Evolutionary conservation across 768 basidiomycete genomes (phyloP), one percentile per base, ranked within the genome.

Genomic region (Boletus subparvulus): DNA sequence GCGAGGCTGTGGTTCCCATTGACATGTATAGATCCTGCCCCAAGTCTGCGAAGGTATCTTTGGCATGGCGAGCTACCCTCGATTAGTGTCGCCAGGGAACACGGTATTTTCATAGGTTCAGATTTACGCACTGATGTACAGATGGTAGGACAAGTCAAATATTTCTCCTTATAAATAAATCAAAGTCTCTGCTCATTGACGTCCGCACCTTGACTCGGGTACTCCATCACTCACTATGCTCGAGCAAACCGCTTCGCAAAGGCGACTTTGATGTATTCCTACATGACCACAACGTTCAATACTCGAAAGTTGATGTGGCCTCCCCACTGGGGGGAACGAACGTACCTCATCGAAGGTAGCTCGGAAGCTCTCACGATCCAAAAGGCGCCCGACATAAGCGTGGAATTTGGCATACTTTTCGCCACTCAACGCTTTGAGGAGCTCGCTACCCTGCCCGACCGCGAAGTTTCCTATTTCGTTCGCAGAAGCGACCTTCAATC

Each of bases 291-390:
- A 24, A 21, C 5, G 8, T 45, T 48, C 10, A 56, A 19, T 16
- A 28, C n/a, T n/a, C 17, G 21, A 12, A 26, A 24, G 3, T 21
- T 1, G 16, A 19, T 3, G 33, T 21, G 24, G 19, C 19, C 5
- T 5, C 28, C n/a, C 24, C 13, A 3, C 30, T 0, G 33, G 21
- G 13, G 13, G n/a, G 21, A 1, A 21, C 21, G 8, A 6, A 73
- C 80, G n/a, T 62, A 84, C 85, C 69, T 73, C 69, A 55, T 83
- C 70, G 53, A 82, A 87, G 0, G 84, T 87, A 24, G 73, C 69
- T 61, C 78, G 77, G 66, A 80, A 79, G 62, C 83, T 87, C 19
- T 78, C 75, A 63, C 86, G 77, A 3, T 68, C 75, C 62, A 77
- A 76, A 35, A 87, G 55, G 30, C 77, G 80, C 7, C 68, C 63